These are phyloP conservation scores for Ammopiptanthus mongolicus DNA, from an alignment of 306 rosid species.

Conservation along the genomic window DNA sequence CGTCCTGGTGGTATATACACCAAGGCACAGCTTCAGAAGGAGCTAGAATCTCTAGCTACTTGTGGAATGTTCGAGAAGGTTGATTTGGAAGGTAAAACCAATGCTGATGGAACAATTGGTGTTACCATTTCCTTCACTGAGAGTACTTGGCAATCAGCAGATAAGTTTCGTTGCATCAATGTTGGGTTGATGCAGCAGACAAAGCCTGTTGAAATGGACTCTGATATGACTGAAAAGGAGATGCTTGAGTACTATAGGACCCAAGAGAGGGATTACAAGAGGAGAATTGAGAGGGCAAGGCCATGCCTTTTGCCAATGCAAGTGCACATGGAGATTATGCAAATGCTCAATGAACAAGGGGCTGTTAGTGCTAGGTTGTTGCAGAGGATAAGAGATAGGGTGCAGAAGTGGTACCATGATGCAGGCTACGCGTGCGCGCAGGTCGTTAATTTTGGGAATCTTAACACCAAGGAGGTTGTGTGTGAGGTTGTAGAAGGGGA, in stretches of 20 bases:
- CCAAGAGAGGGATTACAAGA: constrained; percentile 86
- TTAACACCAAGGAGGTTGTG: constrained; percentile 89
- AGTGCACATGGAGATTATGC: constrained; percentile 59
- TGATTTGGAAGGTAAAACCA: constrained; percentile 85
- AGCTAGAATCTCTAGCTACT: constrained; percentile 70
- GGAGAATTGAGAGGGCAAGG: constrained; percentile 74
- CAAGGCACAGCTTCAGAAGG: constrained; percentile 82
- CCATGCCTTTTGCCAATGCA: constrained; percentile 64
- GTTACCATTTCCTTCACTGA: constrained; percentile 67
- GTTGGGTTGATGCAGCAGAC: constrained; percentile 81
- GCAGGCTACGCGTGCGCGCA: constrained; percentile 96
- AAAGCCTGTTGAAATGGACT: constrained; percentile 78
- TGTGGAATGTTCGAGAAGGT: constrained; percentile 99
- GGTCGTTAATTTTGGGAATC: constrained; percentile 91
- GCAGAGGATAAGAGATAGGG: constrained; percentile 91
- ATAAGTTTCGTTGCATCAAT: constrained; percentile 81
- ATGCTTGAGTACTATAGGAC: constrained; percentile 57
- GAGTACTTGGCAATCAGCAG: constrained; percentile 89
- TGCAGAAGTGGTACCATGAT: constrained; percentile 95
- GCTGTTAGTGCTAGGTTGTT: constrained; percentile 82
- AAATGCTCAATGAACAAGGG: constrained; percentile 65
- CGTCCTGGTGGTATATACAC: constrained; percentile 76
- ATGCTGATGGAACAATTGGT: constrained; percentile 68
- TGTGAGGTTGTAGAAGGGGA: constrained; percentile 99
- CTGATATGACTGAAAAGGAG: constrained; percentile 95